Percentiles rank a stretch among this genome's conserved stretches.
These are phyloP conservation scores for Geranomyces michiganensis DNA, from an alignment of 192 early-diverging fungal genomes.

Conservation along the genomic window DNA sequence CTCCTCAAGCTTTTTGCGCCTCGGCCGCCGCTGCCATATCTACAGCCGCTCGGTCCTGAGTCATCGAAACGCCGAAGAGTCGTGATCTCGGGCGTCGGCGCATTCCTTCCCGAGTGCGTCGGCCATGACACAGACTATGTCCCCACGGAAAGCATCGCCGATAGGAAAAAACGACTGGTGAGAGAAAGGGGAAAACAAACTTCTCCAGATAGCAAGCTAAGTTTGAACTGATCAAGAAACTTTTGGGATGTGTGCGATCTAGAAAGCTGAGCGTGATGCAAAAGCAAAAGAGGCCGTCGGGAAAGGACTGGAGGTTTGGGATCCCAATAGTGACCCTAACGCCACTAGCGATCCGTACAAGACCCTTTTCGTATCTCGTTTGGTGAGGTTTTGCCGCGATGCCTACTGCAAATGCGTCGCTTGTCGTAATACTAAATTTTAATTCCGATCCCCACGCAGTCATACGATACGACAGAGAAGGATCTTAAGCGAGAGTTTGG, in stretches of 20 bases:
- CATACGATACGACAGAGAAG: conserved; percentile 75
- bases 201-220: neutral
- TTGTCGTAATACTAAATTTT: neutral
- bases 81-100: conserved; percentile 60
- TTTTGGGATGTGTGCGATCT: neutral
- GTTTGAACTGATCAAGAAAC: neutral
- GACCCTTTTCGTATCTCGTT: conserved; percentile 83
- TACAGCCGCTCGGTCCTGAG: conserved; percentile 68
- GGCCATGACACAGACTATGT: conserved; percentile 75
- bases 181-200: too few species aligned
- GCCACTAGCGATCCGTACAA: conserved; percentile 88
- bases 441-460: conserved; percentile 34
- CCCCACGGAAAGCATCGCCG: conserved; percentile 68
- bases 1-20: conserved; percentile 80
- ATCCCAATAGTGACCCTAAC: conserved; percentile 73
- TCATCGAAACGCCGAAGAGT: conserved; percentile 59
- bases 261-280: conserved; percentile 59
- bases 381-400: conserved; percentile 53
- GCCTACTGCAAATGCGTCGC: neutral
- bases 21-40: conserved; percentile 71
- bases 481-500: conserved; percentile 77
- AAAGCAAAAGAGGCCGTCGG: conserved; percentile 65
- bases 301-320: conserved; percentile 61
- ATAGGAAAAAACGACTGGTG: conserved; percentile 72
- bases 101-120: conserved; percentile 53